Evolutionary conservation across 1,139 yeast species (phyloP).

Genomic region (Diutina siamensis): DNA sequence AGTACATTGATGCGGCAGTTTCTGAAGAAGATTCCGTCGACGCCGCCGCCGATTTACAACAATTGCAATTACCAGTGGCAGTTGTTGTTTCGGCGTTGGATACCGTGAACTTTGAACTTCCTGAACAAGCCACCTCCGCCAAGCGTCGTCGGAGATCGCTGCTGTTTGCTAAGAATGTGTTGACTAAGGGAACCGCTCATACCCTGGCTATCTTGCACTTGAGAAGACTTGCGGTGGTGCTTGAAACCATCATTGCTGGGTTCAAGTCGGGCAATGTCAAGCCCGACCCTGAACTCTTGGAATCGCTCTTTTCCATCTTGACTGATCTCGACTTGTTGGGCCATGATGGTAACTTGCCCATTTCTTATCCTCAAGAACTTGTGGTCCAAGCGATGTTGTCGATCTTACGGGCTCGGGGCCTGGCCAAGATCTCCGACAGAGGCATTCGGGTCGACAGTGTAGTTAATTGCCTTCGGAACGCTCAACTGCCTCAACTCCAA

Average conservation of each 20-base stretch:
- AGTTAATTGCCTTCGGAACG: constrained; percentile 80
- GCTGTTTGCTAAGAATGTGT: constrained; percentile 58
- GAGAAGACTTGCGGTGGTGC: constrained; percentile 62
- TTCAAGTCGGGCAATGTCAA: constrained; percentile 15
- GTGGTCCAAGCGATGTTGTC: constrained; percentile 78
- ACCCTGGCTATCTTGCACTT: constrained; percentile 68
- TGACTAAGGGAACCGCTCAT: constrained; percentile 62
- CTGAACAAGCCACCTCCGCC: constrained; percentile 33
- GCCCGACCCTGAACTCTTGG: constrained; percentile 32
- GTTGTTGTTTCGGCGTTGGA: constrained; percentile 16
- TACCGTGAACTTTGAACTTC: constrained; percentile 34
- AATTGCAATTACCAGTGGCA: constrained; percentile 17
- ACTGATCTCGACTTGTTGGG: constrained; percentile 85
- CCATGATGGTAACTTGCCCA: constrained; percentile 84
- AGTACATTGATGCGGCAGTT: constrained; percentile 46
- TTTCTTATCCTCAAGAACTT: constrained; percentile 82
- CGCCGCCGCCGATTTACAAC: constrained; percentile 40
- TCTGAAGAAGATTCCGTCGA: constrained; percentile 31
- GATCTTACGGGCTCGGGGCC: constrained; percentile 26
- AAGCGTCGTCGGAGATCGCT: constrained; percentile 78
- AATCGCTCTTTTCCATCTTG: constrained; percentile 54
- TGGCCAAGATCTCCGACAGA: constrained; percentile 41
- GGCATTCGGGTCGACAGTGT: constrained; percentile 79
- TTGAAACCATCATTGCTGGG: constrained; percentile 62
- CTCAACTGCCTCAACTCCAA: constrained; percentile 90